These are phyloP conservation scores for Phytophthora sp. DNA, from an alignment of 352 stramenopile genomes.

Conservation along the genomic window DNA sequence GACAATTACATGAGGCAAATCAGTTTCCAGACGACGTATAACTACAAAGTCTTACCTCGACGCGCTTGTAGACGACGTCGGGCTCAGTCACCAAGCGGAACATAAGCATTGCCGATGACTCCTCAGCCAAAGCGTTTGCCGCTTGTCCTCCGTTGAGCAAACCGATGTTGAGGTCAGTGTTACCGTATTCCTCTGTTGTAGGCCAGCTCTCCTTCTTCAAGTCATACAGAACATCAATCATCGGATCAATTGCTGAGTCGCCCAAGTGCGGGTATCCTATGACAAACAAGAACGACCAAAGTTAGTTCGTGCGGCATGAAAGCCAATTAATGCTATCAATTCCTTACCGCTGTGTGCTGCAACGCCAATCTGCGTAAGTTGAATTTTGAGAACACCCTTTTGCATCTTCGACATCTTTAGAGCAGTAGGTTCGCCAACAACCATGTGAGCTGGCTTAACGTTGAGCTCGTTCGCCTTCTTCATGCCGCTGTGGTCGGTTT, in stretches of 20 bases:
- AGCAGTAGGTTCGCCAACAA: slow-evolving; percentile 84
- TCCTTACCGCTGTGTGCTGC: slow-evolving; percentile 76
- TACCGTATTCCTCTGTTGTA: slow-evolving; percentile 77
- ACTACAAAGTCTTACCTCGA: slow-evolving; percentile 46
- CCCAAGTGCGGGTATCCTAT: slow-evolving; percentile 81
- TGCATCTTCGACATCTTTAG: slow-evolving; percentile 87
- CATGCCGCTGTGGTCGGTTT: slow-evolving; percentile 90
- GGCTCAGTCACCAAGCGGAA: slow-evolving; percentile 84
- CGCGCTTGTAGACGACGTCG: slow-evolving; percentile 68
- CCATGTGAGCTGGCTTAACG: slow-evolving; percentile 69
- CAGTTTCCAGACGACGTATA: neutral
- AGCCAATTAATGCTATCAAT: neutral
- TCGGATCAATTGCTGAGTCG: slow-evolving; percentile 82
- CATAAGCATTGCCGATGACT: slow-evolving; percentile 89
- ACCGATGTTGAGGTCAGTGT: slow-evolving; percentile 87
- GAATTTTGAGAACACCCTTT: slow-evolving; percentile 89
- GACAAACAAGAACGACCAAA: neutral
- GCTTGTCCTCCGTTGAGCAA: slow-evolving; percentile 82
- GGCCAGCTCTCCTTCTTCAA: slow-evolving; percentile 84
- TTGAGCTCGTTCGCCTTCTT: slow-evolving; percentile 87
- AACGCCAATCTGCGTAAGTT: slow-evolving; percentile 71
- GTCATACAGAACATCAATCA: slow-evolving; percentile 85
- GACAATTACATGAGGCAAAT: neutral
- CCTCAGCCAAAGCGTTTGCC: slow-evolving; percentile 82
- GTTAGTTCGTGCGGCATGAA: slow-evolving; percentile 9